A percentile compares a stretch with the other conserved stretches of the same genome.
Conservation (phyloP, 192 early-diverging fungal species). For the Anaeromyces robustus region DNA sequence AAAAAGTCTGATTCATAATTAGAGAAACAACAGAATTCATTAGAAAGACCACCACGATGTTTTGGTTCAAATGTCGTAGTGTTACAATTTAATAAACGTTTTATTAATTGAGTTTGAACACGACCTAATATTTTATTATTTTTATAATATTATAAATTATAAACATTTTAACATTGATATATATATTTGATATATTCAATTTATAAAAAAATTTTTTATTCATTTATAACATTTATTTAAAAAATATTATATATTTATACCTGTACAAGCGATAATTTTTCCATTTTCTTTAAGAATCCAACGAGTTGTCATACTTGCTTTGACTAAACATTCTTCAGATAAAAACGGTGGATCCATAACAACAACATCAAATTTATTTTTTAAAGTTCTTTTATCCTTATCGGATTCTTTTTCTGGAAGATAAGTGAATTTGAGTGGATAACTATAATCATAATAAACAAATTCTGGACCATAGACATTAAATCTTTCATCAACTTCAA, state of each 20-base stretch:
- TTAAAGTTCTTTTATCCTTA: slow-evolving; percentile 12
- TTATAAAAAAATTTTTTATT: too few species aligned
- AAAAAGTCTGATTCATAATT: slow-evolving; percentile 22
- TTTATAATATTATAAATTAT: slow-evolving; percentile 33
- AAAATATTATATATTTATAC: too few species aligned
- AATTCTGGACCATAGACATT: slow-evolving; percentile 47
- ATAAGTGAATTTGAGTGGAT: slow-evolving; percentile 14
- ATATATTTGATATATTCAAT: background rate
- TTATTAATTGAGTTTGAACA: slow-evolving; percentile 5
- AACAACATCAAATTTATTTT: slow-evolving; percentile 39
- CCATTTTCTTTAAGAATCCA: slow-evolving; percentile 25
- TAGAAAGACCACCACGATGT: slow-evolving; percentile 53
- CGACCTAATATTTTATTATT: slow-evolving; percentile 26
- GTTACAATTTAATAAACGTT: background rate
- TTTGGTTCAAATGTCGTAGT: slow-evolving; percentile 43
- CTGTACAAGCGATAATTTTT: slow-evolving; percentile 44
- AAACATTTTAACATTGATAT: background rate
- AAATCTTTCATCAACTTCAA: slow-evolving; percentile 64
- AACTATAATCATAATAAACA: slow-evolving; percentile 59
- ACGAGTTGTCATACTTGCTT: slow-evolving; percentile 41
- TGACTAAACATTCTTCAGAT: slow-evolving; percentile 52
- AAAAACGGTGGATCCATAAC: slow-evolving; percentile 69
- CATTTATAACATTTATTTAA: too few species aligned
- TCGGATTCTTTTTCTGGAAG: slow-evolving; percentile 11
- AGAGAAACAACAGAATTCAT: slow-evolving; percentile 59